phyloP scores from a whole-genome alignment of 805 yeast genomes.

The Pichia gijzeniarum region DNA sequence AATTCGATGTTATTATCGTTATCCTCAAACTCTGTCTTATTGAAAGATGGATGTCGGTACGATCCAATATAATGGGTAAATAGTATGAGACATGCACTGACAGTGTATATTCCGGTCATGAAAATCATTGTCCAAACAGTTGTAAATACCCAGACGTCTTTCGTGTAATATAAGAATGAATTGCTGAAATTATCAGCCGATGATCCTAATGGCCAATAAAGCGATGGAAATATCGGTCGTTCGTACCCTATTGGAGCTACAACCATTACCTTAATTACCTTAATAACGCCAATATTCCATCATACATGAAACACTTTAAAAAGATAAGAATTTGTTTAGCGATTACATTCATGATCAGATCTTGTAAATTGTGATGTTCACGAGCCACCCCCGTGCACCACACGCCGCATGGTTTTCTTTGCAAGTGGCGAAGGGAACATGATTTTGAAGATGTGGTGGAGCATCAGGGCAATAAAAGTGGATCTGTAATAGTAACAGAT shows the following conservation, averaged over 20 bases:
- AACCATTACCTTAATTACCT: too few relatives aligned
- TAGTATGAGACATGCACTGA: conserved; percentile 60
- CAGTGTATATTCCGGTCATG: conserved; percentile 52
- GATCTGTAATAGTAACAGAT: neutral
- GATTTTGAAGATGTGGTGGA: too few relatives aligned
- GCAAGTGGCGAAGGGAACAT: conserved; percentile 1
- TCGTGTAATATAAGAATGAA: conserved; percentile 58
- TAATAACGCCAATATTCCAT: too few relatives aligned
- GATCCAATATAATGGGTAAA: conserved; percentile 38
- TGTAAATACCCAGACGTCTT: conserved; percentile 80
- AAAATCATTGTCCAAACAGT: conserved; percentile 74
- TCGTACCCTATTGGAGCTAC: conserved; percentile 71
- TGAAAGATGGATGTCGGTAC: conserved; percentile 5
- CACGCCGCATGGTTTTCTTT: neutral
- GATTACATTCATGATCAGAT: too few relatives aligned
- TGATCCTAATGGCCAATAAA: conserved; percentile 58
- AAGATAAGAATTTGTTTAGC: too few relatives aligned
- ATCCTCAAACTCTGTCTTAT: neutral
- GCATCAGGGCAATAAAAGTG: neutral
- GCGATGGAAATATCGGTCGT: conserved; percentile 74
- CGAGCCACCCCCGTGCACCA: too few relatives aligned
- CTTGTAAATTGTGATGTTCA: too few relatives aligned
- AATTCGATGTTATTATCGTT: conserved; percentile 2
- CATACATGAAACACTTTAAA: too few relatives aligned
- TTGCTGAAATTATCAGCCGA: conserved; percentile 30